phyloP scores from a whole-genome alignment of 495 filamentous ascomycete species.

The Aspergillus sclerotiicarbonarius region DNA sequence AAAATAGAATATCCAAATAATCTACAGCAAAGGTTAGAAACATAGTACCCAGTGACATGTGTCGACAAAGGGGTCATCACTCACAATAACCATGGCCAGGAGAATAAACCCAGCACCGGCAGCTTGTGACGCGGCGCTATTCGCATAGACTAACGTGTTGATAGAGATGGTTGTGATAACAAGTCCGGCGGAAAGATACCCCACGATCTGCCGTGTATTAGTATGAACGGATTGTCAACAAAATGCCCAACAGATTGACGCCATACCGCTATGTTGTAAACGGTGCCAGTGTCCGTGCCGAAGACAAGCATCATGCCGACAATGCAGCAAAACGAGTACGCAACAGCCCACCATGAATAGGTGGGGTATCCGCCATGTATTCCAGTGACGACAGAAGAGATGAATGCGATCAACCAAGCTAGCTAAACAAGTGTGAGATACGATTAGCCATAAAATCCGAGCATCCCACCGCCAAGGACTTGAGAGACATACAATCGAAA shows the following conservation, averaged over 20 bases:
- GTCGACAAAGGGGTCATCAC: slow-evolving; percentile 22
- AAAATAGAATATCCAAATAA: slow-evolving; percentile 99
- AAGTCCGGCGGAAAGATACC: slow-evolving; percentile 77
- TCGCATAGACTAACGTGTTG: slow-evolving; percentile 74
- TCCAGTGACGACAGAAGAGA: slow-evolving; percentile 78
- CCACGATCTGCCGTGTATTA: slow-evolving; percentile 63
- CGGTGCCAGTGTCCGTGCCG: slow-evolving; percentile 74
- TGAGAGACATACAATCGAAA: slow-evolving; percentile 70
- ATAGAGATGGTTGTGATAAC: slow-evolving; percentile 81
- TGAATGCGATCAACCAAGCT: slow-evolving; percentile 90
- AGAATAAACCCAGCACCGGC: slow-evolving; percentile 91
- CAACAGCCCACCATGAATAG: slow-evolving; percentile 86
- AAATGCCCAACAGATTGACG: neutral
- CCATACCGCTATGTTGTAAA: slow-evolving; percentile 84
- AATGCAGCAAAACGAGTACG: slow-evolving; percentile 81
- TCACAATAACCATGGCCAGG: slow-evolving; percentile 89
- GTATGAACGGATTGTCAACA: slow-evolving; percentile 1
- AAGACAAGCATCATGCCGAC: slow-evolving; percentile 75
- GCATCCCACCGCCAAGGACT: neutral
- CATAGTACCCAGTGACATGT: neutral
- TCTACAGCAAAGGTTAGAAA: slow-evolving; percentile 49
- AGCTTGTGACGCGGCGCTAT: slow-evolving; percentile 71
- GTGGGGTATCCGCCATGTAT: slow-evolving; percentile 63
- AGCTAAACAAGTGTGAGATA: slow-evolving; percentile 51
- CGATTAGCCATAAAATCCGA: slow-evolving; percentile 4